Evolutionary conservation across 2,329 filamentous ascomycete species (phyloP), one percentile per base, ranked within the genome.

Genomic region (Tetracladium maxilliforme): DNA sequence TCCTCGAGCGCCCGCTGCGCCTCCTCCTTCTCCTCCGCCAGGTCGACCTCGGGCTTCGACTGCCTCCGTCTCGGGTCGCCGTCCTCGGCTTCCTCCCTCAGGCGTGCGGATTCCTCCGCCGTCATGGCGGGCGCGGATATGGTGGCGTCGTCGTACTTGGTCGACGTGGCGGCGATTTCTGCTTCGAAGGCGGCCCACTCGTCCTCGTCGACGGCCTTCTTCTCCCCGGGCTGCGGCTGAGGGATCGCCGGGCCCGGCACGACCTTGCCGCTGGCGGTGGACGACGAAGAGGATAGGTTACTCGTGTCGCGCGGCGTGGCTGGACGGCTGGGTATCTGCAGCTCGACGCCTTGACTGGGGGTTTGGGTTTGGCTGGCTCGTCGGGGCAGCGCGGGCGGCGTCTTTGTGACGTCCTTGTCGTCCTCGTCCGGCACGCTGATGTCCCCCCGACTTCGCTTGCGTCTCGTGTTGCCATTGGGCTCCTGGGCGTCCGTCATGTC

Each of bases 171-270:
- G 6, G 71, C 76, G 28, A 92, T 72, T 27, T 92, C 81, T 4
- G 79, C 78, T 45, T 93, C 77, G 43, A 92, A 92, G 7, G 81
- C 80, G 3, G 80, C 77, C 79, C 80, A 90, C 49, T 90, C 80
- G 27, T 75, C 70, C 41, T 92, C 81, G 43, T 86, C 71, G 7
- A 81, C 52, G 20, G 30, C 17, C 16, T 30, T 20, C 23, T 10
- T 19, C 18, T n/a, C n/a, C 18, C 18, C 18, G 9, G 11, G 18
- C 18, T n/a, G 18, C 8, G 23, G 9, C 10, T 7, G 33, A 28
- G n/a, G 36, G 21, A 8, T 39, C 30, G 17, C 37, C 30, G 8
- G 21, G 8, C 8, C 21, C 21, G 21, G 12, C 12, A 13, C 21
- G 12, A 22, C 12, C 14, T 22, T 8, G 12, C 8, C 8, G 8